phyloP scores from a whole-genome alignment of 345 rosid genomes.

The Populus davidiana region DNA sequence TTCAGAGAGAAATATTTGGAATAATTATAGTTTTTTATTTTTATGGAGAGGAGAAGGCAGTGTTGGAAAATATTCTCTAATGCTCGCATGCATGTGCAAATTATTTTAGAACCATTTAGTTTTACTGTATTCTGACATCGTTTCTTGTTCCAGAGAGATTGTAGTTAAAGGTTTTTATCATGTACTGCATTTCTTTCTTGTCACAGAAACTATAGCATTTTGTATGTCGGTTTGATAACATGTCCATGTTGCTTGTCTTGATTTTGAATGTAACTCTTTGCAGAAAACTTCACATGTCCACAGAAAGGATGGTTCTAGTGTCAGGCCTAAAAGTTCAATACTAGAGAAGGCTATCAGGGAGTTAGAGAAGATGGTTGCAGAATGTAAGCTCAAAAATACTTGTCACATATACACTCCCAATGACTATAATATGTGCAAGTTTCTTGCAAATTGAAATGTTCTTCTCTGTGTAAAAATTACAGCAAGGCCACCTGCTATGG shows the following conservation, averaged over 20 bases:
- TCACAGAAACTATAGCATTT: neutral
- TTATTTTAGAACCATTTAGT: neutral
- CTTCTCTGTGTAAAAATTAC: conserved; percentile 26
- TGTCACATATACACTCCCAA: neutral
- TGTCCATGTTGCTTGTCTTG: conserved; percentile 9
- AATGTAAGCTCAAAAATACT: conserved; percentile 54
- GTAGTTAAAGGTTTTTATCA: neutral
- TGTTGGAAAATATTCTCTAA: neutral
- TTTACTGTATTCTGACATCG: neutral
- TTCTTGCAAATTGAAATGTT: conserved; percentile 2
- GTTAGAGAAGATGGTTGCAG: conserved; percentile 81
- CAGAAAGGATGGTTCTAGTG: conserved; percentile 58
- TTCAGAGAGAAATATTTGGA: neutral
- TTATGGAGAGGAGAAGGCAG: neutral
- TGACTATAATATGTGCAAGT: neutral
- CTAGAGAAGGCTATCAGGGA: conserved; percentile 91
- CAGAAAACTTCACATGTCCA: conserved; percentile 47
- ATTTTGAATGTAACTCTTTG: conserved; percentile 24
- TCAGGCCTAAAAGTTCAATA: conserved; percentile 56
- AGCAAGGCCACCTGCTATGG: conserved; percentile 79
- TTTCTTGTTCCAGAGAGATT: neutral
- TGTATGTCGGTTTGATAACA: neutral
- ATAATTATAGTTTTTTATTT: neutral
- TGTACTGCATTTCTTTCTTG: neutral
- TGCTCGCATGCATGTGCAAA: neutral